These are phyloP conservation scores for Boeremia exigua DNA, from an alignment of 2,329 filamentous ascomycete species.

Conservation along the genomic window DNA sequence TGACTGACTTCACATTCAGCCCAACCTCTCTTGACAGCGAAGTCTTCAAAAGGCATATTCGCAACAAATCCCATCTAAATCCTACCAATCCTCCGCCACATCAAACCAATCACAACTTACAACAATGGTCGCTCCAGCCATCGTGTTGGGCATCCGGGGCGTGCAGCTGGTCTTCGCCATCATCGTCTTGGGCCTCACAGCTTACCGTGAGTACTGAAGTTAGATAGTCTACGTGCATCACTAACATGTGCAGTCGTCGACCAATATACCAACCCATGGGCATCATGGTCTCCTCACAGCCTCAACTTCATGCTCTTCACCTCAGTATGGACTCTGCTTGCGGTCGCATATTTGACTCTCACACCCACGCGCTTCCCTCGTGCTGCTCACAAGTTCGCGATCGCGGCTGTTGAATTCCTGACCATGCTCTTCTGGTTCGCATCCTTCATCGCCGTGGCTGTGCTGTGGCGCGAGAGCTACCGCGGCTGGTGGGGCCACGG, in stretches of 20 bases:
- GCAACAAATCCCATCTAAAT: neutral
- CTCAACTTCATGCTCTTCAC: constrained; percentile 83
- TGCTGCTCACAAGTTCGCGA: constrained; percentile 70
- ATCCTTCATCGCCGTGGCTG: constrained; percentile 78
- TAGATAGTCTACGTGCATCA: neutral
- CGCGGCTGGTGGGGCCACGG: constrained; percentile 50
- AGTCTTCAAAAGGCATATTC: neutral
- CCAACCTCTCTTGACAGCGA: constrained; percentile 5
- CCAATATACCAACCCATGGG: constrained; percentile 57
- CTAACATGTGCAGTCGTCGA: constrained; percentile 52
- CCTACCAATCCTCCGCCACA: neutral
- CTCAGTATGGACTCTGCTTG: constrained; percentile 74
- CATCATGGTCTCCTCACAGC: constrained; percentile 58
- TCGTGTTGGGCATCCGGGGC: constrained; percentile 69
- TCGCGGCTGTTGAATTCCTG: constrained; percentile 72
- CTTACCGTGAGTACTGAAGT: constrained; percentile 64
- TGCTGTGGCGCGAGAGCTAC: constrained; percentile 63
- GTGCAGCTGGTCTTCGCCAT: constrained; percentile 73
- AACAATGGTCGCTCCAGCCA: constrained; percentile 33
- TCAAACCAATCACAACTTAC: neutral
- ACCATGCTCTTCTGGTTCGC: constrained; percentile 93
- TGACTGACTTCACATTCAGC: constrained; percentile 1
- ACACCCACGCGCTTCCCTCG: constrained; percentile 66
- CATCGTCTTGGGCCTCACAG: constrained; percentile 78
- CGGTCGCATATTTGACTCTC: constrained; percentile 73